Evolutionary conservation across 2,329 filamentous ascomycete genomes (phyloP).

Genomic region (Aspergillus udagawae): DNA sequence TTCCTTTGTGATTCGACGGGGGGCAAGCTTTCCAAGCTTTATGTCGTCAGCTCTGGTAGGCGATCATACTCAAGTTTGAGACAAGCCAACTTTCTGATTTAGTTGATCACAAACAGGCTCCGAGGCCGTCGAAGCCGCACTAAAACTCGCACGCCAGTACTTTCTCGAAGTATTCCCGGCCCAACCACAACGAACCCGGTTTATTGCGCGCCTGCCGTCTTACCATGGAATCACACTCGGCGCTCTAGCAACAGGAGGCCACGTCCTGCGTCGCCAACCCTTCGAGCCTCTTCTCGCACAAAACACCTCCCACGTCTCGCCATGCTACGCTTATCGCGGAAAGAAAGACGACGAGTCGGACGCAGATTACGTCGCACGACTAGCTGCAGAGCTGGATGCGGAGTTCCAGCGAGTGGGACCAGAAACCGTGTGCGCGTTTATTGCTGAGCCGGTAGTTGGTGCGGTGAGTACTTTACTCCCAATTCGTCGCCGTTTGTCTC

Average conservation of each 20-base stretch:
- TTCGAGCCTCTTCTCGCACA: constrained; percentile 58
- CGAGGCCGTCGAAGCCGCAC: constrained; percentile 65
- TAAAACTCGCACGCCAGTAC: constrained; percentile 66
- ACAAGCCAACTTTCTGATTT: neutral
- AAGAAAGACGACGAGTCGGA: constrained; percentile 51
- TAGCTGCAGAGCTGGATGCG: constrained; percentile 62
- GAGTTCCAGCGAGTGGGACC: constrained; percentile 64
- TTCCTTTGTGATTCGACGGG: constrained; percentile 50
- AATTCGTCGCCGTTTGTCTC: neutral
- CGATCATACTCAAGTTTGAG: neutral
- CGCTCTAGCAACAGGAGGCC: constrained; percentile 61
- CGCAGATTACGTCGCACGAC: constrained; percentile 55
- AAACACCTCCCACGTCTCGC: constrained; percentile 59
- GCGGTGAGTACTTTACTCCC: constrained; percentile 48
- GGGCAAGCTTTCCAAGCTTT: constrained; percentile 52
- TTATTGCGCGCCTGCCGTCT: constrained; percentile 62
- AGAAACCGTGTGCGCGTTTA: constrained; percentile 65
- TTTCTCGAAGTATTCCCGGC: constrained; percentile 53
- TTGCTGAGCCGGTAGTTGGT: constrained; percentile 70
- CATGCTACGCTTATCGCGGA: constrained; percentile 64
- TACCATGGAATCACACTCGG: constrained; percentile 71
- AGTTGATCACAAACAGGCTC: constrained; percentile 44
- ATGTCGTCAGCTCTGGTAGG: constrained; percentile 56
- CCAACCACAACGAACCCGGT: constrained; percentile 54
- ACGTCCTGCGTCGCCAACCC: constrained; percentile 55